Percentiles rank a stretch among this genome's conserved stretches.
Evolutionary conservation across 2,329 filamentous ascomycete genomes (phyloP).

Genomic region (Pseudogymnoascus sp.): DNA sequence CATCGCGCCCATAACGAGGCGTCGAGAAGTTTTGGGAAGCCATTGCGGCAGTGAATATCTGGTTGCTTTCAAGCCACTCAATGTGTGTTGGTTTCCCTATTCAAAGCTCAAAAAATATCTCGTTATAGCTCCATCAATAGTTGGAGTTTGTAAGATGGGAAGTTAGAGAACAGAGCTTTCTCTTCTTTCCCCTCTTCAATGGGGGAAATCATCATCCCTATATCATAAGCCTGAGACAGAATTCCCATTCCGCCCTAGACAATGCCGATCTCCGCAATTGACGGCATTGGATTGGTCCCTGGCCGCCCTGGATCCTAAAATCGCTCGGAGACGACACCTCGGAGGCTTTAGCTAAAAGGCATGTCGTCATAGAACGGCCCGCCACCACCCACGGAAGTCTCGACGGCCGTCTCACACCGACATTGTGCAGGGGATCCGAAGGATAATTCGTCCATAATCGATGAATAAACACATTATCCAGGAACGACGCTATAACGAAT

Average conservation of each 20-base stretch:
- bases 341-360: not conserved
- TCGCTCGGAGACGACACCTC: not conserved
- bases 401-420: not conserved
- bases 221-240: slow-evolving; percentile 2
- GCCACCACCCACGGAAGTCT: slow-evolving; percentile 4
- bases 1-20: not conserved
- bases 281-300: not conserved
- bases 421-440: not conserved
- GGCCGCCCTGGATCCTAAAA: not conserved
- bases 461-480: slow-evolving; percentile 3
- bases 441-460: slow-evolving; percentile 2
- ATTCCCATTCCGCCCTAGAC: not conserved
- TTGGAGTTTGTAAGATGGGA: not conserved
- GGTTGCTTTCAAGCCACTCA: not conserved
- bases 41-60: not conserved
- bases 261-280: slow-evolving; percentile 1
- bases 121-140: not conserved
- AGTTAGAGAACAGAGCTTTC: not conserved
- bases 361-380: slow-evolving; percentile 3
- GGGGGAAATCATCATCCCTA: not conserved
- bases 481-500: not conserved
- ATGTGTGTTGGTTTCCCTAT: not conserved
- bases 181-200: not conserved
- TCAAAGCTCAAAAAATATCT: not conserved
- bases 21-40: not conserved